Evolutionary conservation across 1,139 yeast species (phyloP).

Genomic region (Nadsonia commutata): DNA sequence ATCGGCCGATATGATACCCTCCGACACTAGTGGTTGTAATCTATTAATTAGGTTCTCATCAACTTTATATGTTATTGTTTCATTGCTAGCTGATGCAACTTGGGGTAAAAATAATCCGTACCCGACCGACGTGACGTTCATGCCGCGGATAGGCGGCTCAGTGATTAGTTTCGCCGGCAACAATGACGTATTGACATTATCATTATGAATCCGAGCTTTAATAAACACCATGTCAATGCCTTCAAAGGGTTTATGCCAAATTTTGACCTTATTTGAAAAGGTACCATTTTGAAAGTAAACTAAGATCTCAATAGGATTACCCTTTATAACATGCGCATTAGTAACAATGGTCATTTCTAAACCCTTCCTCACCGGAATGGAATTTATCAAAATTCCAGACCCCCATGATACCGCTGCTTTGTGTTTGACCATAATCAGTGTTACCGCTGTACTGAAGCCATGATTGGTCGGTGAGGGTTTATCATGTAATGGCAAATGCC

Average conservation of each 20-base stretch:
- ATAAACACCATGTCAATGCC: neutral
- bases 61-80: neutral
- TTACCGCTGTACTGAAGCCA: neutral
- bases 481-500: neutral
- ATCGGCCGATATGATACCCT: neutral
- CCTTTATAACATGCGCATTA: conserved; percentile 20
- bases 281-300: neutral
- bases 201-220: neutral
- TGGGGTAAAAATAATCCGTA: neutral
- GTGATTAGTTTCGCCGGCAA: neutral
- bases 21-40: neutral
- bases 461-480: neutral
- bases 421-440: neutral
- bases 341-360: conserved; percentile 25
- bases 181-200: neutral
- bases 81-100: neutral
- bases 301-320: neutral
- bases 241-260: neutral
- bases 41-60: neutral
- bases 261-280: neutral
- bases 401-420: neutral
- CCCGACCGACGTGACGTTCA: neutral
- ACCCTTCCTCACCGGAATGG: conserved; percentile 17
- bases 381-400: neutral
- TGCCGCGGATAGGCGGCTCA: neutral